Conservation (phyloP, 148 eudicot species). For the Rhododendron vialii region DNA sequence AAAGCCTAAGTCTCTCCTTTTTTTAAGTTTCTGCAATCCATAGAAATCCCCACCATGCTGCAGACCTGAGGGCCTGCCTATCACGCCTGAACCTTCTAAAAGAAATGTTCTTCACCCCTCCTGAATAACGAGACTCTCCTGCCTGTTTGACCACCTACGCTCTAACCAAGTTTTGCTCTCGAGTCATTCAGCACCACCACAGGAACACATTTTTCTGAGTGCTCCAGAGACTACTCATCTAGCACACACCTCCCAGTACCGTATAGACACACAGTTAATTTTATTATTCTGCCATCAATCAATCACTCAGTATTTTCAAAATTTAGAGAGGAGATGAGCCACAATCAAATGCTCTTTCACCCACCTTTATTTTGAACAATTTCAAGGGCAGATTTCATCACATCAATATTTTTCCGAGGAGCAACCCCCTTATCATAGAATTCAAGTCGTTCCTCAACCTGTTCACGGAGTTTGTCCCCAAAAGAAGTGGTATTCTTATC, state of each 20-base stretch:
- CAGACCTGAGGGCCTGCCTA: no score
- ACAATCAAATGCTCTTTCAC: background rate
- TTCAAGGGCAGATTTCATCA: slow-evolving; percentile 87
- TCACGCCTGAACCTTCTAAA: background rate
- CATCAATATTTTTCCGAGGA: slow-evolving; percentile 88
- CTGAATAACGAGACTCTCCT: background rate
- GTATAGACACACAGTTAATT: no score
- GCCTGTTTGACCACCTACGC: background rate
- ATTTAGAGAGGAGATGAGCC: no score
- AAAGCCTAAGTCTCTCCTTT: background rate
- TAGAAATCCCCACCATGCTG: background rate
- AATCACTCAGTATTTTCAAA: background rate
- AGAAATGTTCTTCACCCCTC: background rate
- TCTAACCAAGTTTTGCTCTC: background rate
- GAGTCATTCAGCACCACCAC: background rate
- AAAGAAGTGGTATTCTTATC: slow-evolving; percentile 66
- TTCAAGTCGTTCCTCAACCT: slow-evolving; percentile 92
- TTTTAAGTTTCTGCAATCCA: background rate
- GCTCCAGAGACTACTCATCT: background rate
- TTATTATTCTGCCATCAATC: background rate
- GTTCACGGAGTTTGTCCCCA: slow-evolving; percentile 92
- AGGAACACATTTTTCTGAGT: background rate
- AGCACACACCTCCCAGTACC: background rate
- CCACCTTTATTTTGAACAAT: slow-evolving; percentile 42
- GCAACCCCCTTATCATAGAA: slow-evolving; percentile 99